Conservation (phyloP, 2,329 filamentous ascomycete genomes). For the Arthroderma sp. region DNA sequence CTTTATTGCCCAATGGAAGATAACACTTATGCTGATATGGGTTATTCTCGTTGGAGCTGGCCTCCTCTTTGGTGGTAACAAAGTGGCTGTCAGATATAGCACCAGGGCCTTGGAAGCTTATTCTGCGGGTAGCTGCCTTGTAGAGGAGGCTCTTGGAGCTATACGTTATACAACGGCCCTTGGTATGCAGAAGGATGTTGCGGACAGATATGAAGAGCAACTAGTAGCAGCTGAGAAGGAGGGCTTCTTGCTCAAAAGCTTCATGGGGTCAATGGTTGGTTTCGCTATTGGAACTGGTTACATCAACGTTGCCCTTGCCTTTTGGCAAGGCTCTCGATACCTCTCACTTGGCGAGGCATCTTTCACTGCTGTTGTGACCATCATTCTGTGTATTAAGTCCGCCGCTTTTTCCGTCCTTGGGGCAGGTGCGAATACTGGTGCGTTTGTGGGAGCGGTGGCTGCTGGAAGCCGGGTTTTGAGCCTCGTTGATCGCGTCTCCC, state of each 20-base stretch:
- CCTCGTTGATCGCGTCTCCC: constrained; percentile 67
- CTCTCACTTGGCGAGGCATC: constrained; percentile 47
- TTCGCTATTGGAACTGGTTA: background rate
- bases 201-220: background rate
- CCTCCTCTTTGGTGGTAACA: background rate
- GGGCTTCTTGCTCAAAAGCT: background rate
- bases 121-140: background rate
- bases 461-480: constrained; percentile 72
- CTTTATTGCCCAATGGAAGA: background rate
- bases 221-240: background rate
- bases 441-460: constrained; percentile 59
- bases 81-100: background rate
- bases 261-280: background rate
- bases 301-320: constrained; percentile 21
- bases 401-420: constrained; percentile 72
- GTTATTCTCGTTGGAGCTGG: background rate
- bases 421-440: constrained; percentile 61
- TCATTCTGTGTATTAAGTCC: constrained; percentile 71
- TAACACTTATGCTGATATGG: background rate
- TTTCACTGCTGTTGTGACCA: constrained; percentile 56
- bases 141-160: background rate
- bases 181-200: background rate
- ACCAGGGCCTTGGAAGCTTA: background rate
- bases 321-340: constrained; percentile 62
- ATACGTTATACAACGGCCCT: background rate